Percentiles rank a stretch among this genome's conserved stretches.
Conservation (phyloP, 1,284 basidiomycete species). For the Ganoderma boninense region DNA sequence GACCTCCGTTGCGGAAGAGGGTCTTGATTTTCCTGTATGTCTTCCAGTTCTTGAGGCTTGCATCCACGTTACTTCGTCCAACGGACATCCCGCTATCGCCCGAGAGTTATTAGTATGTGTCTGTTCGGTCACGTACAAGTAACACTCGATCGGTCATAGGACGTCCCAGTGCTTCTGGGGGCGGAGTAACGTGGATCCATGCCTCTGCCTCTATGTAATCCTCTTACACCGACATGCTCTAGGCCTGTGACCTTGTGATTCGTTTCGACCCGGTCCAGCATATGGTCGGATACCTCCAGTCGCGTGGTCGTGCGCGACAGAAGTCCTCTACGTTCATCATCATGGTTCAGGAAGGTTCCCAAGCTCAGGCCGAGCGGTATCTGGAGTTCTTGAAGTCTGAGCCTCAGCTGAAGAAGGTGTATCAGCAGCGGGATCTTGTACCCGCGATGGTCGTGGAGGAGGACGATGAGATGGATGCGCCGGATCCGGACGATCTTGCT, state of each 20-base stretch:
- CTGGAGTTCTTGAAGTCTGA: constrained; percentile 65
- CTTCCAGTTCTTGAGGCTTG: constrained; percentile 15
- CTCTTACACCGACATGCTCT: constrained; percentile 15
- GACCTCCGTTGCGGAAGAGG: constrained; percentile 89
- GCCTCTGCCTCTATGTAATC: not conserved
- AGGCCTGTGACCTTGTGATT: constrained; percentile 87
- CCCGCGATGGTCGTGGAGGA: constrained; percentile 38
- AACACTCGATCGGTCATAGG: constrained; percentile 18
- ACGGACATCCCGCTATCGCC: constrained; percentile 20
- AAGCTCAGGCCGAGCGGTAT: constrained; percentile 64
- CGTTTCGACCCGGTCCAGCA: constrained; percentile 82
- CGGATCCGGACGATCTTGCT: constrained; percentile 60
- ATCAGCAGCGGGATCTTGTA: constrained; percentile 57
- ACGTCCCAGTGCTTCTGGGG: constrained; percentile 6
- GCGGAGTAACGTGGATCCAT: constrained; percentile 18
- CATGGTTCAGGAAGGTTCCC: constrained; percentile 74
- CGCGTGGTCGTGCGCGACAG: constrained; percentile 82
- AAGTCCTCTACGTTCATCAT: constrained; percentile 79
- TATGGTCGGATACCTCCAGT: constrained; percentile 86
- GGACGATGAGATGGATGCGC: constrained; percentile 55
- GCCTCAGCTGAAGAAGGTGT: constrained; percentile 66
- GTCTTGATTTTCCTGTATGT: constrained; percentile 82
- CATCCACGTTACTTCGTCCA: constrained; percentile 20
- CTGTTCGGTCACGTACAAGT: constrained; percentile 14
- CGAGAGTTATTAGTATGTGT: constrained; percentile 22